Percentiles rank a stretch among this genome's conserved stretches.
These are phyloP conservation scores for Pseudopediastrum boryanum DNA, from an alignment of 139 green algal species.

Conservation along the genomic window DNA sequence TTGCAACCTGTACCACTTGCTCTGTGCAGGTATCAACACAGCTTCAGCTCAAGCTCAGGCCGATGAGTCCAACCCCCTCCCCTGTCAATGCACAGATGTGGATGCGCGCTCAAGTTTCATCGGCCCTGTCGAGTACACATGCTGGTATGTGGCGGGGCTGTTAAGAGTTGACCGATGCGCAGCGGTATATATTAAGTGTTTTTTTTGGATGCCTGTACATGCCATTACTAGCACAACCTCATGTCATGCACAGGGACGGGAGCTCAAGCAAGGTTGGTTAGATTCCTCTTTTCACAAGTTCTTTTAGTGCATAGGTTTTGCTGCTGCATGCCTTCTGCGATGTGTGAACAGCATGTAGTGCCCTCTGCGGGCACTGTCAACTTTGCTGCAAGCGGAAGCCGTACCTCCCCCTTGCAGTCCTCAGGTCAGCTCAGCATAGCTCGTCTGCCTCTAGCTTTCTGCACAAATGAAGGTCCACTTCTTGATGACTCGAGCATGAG, in stretches of 20 bases:
- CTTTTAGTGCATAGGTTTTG: background rate
- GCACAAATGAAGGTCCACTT: too few relatives aligned
- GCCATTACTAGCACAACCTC: too few relatives aligned
- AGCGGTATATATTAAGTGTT: background rate
- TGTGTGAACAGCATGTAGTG: too few relatives aligned
- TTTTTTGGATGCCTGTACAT: background rate
- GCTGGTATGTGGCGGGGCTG: background rate
- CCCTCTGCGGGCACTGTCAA: too few relatives aligned
- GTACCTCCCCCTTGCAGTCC: too few relatives aligned
- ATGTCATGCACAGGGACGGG: background rate
- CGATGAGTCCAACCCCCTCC: slow-evolving; percentile 5
- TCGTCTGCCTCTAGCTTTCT: too few relatives aligned
- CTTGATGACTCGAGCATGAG: too few relatives aligned
- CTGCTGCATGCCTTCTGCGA: background rate
- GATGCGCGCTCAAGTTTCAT: background rate
- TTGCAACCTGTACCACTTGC: too few relatives aligned
- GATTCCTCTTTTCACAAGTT: background rate
- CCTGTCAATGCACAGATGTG: slow-evolving; percentile 12
- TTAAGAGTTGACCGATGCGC: background rate
- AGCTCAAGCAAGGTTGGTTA: background rate
- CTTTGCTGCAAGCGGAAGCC: too few relatives aligned
- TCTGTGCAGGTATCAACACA: too few relatives aligned
- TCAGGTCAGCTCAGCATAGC: too few relatives aligned
- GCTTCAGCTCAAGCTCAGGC: background rate
- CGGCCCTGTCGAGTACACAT: background rate